phyloP scores from a whole-genome alignment of 768 basidiomycete genomes.

The Tricholoma flavovirens region DNA sequence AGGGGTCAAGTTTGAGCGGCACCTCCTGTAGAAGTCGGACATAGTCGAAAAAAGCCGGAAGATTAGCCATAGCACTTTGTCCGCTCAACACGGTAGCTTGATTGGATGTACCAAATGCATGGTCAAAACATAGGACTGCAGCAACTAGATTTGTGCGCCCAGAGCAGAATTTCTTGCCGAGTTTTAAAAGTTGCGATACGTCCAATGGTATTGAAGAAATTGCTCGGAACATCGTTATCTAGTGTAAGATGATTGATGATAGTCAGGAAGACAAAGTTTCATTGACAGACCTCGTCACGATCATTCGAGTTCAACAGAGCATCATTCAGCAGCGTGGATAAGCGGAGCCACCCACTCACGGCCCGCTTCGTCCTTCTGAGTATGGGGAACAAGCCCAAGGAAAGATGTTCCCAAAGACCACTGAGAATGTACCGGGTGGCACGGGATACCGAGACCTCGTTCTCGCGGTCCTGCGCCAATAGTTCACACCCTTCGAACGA shows the following conservation, averaged over 20 bases:
- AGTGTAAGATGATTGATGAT: not conserved
- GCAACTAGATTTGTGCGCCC: conserved; percentile 22
- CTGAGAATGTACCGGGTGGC: conserved; percentile 37
- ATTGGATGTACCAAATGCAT: conserved; percentile 27
- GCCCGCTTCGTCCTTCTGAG: conserved; percentile 5
- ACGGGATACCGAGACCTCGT: conserved; percentile 20
- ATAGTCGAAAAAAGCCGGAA: not conserved
- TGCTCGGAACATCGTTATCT: conserved; percentile 13
- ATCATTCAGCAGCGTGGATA: conserved; percentile 15
- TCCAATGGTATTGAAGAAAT: conserved; percentile 11
- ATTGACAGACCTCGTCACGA: not conserved
- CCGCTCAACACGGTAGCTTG: conserved; percentile 18
- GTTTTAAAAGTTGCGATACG: conserved; percentile 19
- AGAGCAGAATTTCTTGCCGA: conserved; percentile 27
- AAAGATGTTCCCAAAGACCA: conserved; percentile 39
- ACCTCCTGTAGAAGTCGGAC: not conserved
- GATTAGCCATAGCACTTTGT: not conserved
- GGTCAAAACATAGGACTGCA: conserved; percentile 39
- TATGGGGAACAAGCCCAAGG: conserved; percentile 28
- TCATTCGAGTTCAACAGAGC: conserved; percentile 4
- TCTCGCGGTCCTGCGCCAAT: conserved; percentile 30
- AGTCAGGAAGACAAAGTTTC: not conserved
- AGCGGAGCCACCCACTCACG: conserved; percentile 17
- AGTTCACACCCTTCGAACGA: conserved; percentile 40
- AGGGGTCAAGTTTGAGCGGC: not conserved